Base-by-base conservation (phyloP, 2,329 filamentous ascomycete species). In the Alternaria sp. region DNA sequence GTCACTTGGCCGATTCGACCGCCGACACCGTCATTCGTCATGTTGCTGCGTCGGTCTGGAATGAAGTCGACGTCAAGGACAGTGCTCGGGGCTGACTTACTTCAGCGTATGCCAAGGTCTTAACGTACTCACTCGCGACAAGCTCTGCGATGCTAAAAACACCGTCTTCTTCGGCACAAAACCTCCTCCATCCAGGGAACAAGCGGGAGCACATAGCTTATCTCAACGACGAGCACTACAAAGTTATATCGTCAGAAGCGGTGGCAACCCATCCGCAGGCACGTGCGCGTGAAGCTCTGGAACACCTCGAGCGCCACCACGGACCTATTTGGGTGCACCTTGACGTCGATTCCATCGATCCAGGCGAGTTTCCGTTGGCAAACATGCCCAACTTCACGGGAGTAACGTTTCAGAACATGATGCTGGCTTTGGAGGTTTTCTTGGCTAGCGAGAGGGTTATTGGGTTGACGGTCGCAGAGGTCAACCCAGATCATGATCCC, bases 271-370 rank as follows among this genome's bases (percentile, higher is more conserved):
- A 34, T 7, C 62, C 65, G 7, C 34, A 56, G n/a, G 28, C 59
- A n/a, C 42, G 53, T 28, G 64, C 63, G 8, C 11, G 41, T 40
- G 53, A 44, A 4, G 66, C 62, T 33, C 39, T 70, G 40, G 36
- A 49, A 23, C 70, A 60, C 52, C 53, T 72, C 46, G 65, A 69
- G 48, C 61, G 61, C 4, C 40, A 57, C 6, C 65, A 71, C 8
- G 69, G 71, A 52, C 44, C 56, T 28, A 62, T 71, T 24, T 24
- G 68, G 6, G 56, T 72, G 3, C 70, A 71, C 60, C 44, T 72
- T 23, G 70, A 70, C 51, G 56, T 71, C n/a, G 69, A 72, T 48
- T 59, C 62, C 14, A 71, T 72, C 40, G 67, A 72, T 56, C 69
- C 67, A 3, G 57, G 60, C 3, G 36, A 57, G 17, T 72, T 69